Percentiles rank a stretch among this genome's conserved stretches.
Conservation (phyloP, 2,329 filamentous ascomycete species). For the Madurella fahalii region DNA sequence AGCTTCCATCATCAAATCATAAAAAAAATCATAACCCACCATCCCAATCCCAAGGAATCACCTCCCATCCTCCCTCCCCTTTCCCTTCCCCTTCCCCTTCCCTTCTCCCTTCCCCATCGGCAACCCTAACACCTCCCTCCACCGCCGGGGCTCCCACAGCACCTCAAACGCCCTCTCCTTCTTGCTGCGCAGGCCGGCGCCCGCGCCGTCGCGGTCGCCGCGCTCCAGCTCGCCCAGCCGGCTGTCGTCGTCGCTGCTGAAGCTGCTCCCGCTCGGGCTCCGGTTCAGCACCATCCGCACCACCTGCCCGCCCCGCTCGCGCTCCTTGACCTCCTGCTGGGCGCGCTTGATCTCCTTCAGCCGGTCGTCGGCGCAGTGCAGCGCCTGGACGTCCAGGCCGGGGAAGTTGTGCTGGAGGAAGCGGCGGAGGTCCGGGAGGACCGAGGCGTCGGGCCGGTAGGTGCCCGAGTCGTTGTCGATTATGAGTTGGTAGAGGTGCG, state of each 20-base stretch:
- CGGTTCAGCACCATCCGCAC: constrained; percentile 55
- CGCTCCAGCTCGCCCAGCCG: constrained; percentile 45
- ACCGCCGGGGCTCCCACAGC: constrained; percentile 45
- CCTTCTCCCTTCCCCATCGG: neutral
- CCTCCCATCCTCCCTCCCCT: neutral
- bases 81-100: neutral
- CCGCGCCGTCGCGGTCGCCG: constrained; percentile 30
- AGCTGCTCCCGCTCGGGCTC: constrained; percentile 45
- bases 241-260: constrained; percentile 52
- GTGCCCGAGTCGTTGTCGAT: constrained; percentile 97
- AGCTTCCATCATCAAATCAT: too few species aligned
- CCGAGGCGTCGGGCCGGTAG: constrained; percentile 77
- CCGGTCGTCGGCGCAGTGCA: constrained; percentile 75
- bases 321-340: constrained; percentile 71
- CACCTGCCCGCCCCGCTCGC: constrained; percentile 40
- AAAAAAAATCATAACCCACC: too few species aligned
- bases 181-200: constrained; percentile 42
- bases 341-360: constrained; percentile 71
- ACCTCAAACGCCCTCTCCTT: constrained; percentile 49
- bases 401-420: constrained; percentile 73
- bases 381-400: constrained; percentile 66
- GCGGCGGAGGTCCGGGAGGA: constrained; percentile 65
- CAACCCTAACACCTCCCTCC: constrained; percentile 34
- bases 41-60: too few species aligned
- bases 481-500: constrained; percentile 71